phyloP scores from a whole-genome alignment of 257 asterid species.

The Ajuga chamaepitys region DNA sequence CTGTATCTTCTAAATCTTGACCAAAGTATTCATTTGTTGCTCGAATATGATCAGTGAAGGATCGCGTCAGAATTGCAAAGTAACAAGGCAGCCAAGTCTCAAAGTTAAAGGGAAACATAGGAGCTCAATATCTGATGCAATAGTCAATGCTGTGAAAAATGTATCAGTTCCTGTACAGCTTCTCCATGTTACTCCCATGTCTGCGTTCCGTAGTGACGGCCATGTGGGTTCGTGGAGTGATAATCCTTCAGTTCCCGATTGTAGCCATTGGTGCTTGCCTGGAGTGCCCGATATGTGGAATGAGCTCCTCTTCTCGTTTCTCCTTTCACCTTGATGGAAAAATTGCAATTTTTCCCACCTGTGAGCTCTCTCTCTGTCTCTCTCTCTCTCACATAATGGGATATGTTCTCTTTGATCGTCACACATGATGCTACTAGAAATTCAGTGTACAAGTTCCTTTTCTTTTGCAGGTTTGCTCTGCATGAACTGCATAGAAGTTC shows the following conservation, averaged over 20 bases:
- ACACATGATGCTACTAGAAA: not conserved
- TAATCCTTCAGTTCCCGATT: slow-evolving; percentile 73
- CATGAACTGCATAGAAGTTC: not conserved
- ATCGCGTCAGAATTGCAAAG: slow-evolving; percentile 54
- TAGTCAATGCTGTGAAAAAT: slow-evolving; percentile 36
- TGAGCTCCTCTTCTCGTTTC: slow-evolving; percentile 53
- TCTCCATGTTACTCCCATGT: slow-evolving; percentile 77
- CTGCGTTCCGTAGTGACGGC: slow-evolving; percentile 62
- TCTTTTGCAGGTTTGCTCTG: not conserved
- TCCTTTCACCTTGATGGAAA: slow-evolving; percentile 25
- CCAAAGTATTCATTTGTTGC: not conserved
- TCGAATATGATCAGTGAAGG: slow-evolving; percentile 31
- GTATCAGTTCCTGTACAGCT: slow-evolving; percentile 42
- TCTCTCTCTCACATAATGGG: not conserved
- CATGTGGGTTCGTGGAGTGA: slow-evolving; percentile 83
- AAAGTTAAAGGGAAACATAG: slow-evolving; percentile 32
- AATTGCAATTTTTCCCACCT: not conserved
- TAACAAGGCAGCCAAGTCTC: slow-evolving; percentile 48
- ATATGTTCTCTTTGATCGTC: not conserved
- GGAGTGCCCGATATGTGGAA: slow-evolving; percentile 92
- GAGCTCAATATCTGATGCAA: slow-evolving; percentile 51
- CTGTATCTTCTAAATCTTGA: not conserved
- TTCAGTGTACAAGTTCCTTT: not conserved
- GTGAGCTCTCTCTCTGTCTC: slow-evolving; percentile 14
- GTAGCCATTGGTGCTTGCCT: slow-evolving; percentile 97